Conservation (phyloP, 1,139 yeast genomes). For the Spathaspora sp. region DNA sequence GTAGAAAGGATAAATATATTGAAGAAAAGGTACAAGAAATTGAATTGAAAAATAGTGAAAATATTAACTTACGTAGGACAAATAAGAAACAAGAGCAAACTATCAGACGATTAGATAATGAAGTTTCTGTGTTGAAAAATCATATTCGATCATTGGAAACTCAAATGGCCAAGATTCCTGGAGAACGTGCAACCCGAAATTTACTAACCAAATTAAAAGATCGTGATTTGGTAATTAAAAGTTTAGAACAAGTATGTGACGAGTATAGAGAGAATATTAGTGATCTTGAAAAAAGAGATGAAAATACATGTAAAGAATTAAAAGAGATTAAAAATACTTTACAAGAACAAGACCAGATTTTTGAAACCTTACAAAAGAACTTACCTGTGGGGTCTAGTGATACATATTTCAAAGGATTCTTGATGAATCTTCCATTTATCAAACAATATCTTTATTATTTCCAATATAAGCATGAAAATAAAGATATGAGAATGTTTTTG, state of each 20-base stretch:
- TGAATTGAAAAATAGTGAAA: neutral
- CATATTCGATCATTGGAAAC: constrained; percentile 23
- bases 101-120: constrained; percentile 20
- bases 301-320: constrained; percentile 15
- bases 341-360: constrained; percentile 24
- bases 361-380: constrained; percentile 17
- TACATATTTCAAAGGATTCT: constrained; percentile 16
- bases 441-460: constrained; percentile 31
- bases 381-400: constrained; percentile 8
- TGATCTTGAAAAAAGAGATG: constrained; percentile 17
- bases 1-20: neutral
- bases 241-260: constrained; percentile 23
- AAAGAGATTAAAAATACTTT: constrained; percentile 19
- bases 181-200: constrained; percentile 2
- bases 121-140: constrained; percentile 18
- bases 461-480: constrained; percentile 27
- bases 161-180: constrained; percentile 13
- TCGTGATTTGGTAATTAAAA: constrained; percentile 22
- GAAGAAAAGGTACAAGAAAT: constrained; percentile 3
- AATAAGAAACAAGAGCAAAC: constrained; percentile 11
- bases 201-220: constrained; percentile 16
- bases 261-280: constrained; percentile 22
- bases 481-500: constrained; percentile 19
- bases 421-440: constrained; percentile 30
- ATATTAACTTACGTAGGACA: constrained; percentile 4